A percentile compares a stretch with the other conserved stretches of the same genome.
Evolutionary conservation across 108 stramenopile genomes (phyloP).

Genomic region (Licmophora abbreviata): DNA sequence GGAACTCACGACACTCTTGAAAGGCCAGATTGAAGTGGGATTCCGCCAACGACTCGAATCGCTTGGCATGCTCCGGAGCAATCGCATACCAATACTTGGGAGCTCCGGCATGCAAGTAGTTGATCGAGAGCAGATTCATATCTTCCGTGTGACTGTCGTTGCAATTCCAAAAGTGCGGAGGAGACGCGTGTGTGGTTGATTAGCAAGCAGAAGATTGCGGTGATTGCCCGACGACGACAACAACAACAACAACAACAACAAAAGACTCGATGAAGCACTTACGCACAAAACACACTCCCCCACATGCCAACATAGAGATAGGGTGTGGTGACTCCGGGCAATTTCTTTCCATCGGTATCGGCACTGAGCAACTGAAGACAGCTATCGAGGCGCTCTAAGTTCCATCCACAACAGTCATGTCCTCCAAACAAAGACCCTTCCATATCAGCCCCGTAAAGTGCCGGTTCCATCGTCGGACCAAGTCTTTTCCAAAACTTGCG

Average conservation of each 20-base stretch:
- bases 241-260: not conserved
- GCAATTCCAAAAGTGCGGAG: too few relatives aligned
- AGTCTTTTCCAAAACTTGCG: conserved; percentile 89
- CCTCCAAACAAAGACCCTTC: conserved; percentile 83
- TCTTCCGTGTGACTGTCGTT: conserved; percentile 85
- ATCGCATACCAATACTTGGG: conserved; percentile 98
- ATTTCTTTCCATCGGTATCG: conserved; percentile 18
- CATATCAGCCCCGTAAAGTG: conserved; percentile 93
- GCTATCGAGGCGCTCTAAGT: conserved; percentile 26
- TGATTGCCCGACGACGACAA: not conserved
- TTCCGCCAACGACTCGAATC: conserved; percentile 78
- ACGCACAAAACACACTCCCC: conserved; percentile 77
- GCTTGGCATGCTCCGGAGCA: conserved; percentile 59
- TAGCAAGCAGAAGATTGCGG: too few relatives aligned
- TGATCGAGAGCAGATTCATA: conserved; percentile 96
- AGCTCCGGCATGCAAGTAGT: conserved; percentile 94
- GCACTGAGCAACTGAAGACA: conserved; percentile 7
- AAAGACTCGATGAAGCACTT: not conserved
- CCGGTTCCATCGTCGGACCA: conserved; percentile 86
- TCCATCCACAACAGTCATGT: conserved; percentile 82
- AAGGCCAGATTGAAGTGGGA: conserved; percentile 61
- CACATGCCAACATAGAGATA: conserved; percentile 89
- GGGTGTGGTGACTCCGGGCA: conserved; percentile 83
- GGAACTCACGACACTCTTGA: conserved; percentile 78
- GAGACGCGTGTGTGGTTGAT: too few relatives aligned